These are phyloP conservation scores for Lobosporangium transversale DNA, from an alignment of 192 early-diverging fungal species.

Conservation along the genomic window DNA sequence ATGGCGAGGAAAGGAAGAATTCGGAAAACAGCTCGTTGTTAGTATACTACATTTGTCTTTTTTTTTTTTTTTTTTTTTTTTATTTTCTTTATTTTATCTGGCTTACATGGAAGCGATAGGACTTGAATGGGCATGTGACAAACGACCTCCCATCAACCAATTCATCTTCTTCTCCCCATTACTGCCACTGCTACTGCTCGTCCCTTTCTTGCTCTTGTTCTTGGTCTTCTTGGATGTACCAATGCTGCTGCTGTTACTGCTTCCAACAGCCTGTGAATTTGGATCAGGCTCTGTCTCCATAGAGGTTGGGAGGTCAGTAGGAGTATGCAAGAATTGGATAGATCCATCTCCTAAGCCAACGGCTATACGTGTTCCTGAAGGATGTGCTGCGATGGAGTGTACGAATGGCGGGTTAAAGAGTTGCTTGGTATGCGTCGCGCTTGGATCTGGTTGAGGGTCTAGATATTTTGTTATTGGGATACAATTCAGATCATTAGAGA, in stretches of 20 bases:
- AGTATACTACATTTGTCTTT: neutral
- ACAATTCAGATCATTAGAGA: too few relatives aligned
- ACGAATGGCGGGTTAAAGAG: conserved; percentile 68
- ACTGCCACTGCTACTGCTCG: conserved; percentile 1
- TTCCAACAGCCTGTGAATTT: too few relatives aligned
- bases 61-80: too few relatives aligned
- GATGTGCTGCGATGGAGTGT: conserved; percentile 54
- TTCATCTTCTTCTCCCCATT: conserved; percentile 10
- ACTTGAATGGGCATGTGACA: conserved; percentile 23
- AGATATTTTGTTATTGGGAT: too few relatives aligned
- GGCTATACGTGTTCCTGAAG: conserved; percentile 53
- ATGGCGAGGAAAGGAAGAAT: too few relatives aligned
- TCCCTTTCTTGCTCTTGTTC: conserved; percentile 37
- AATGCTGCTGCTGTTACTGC: neutral
- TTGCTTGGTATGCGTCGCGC: conserved; percentile 39
- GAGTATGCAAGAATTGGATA: conserved; percentile 52
- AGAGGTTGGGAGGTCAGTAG: conserved; percentile 27
- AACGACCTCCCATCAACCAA: conserved; percentile 33
- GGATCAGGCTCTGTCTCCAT: too few relatives aligned
- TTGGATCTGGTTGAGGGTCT: conserved; percentile 29
- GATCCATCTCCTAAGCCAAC: conserved; percentile 59
- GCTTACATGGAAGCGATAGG: conserved; percentile 42
- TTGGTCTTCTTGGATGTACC: neutral
- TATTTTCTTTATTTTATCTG: neutral
- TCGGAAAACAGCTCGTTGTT: neutral